A percentile compares a stretch with the other conserved stretches of the same genome.
These are phyloP conservation scores for Aspergillus melleus DNA, from an alignment of 2,329 filamentous ascomycete species.

Conservation along the genomic window DNA sequence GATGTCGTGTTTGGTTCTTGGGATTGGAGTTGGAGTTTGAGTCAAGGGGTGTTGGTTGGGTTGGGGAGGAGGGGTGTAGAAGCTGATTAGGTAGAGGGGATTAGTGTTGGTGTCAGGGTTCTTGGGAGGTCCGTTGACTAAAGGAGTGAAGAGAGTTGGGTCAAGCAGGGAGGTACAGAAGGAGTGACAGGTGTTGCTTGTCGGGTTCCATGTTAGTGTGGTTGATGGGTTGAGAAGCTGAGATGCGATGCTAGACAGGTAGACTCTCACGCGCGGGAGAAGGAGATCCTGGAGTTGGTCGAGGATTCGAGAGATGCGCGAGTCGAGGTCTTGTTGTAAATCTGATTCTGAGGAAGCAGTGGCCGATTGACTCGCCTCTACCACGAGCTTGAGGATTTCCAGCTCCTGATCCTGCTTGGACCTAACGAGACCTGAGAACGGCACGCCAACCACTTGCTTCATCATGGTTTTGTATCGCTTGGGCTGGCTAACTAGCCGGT, in stretches of 20 bases:
- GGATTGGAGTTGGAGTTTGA: too few species aligned
- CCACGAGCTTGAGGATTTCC: conserved; percentile 24
- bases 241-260: conserved; percentile 32
- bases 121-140: conserved; percentile 16
- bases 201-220: conserved; percentile 32
- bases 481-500: not conserved
- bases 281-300: conserved; percentile 27
- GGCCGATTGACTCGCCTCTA: not conserved
- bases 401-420: conserved; percentile 18
- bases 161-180: conserved; percentile 42
- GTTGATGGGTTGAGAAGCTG: conserved; percentile 28
- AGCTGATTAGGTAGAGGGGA: conserved; percentile 43
- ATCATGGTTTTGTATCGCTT: conserved; percentile 42
- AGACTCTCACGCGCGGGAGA: conserved; percentile 23
- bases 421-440: conserved; percentile 34
- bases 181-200: conserved; percentile 38
- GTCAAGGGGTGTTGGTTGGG: conserved; percentile 14
- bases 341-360: not conserved
- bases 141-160: conserved; percentile 30
- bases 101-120: conserved; percentile 1
- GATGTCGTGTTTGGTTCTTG: conserved; percentile 34
- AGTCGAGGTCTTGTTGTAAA: not conserved
- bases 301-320: conserved; percentile 2
- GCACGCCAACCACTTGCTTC: conserved; percentile 44
- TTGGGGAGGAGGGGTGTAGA: conserved; percentile 32